Evolutionary conservation across 2,329 filamentous ascomycete species (phyloP).

Genomic region (Trichoderma koningii): DNA sequence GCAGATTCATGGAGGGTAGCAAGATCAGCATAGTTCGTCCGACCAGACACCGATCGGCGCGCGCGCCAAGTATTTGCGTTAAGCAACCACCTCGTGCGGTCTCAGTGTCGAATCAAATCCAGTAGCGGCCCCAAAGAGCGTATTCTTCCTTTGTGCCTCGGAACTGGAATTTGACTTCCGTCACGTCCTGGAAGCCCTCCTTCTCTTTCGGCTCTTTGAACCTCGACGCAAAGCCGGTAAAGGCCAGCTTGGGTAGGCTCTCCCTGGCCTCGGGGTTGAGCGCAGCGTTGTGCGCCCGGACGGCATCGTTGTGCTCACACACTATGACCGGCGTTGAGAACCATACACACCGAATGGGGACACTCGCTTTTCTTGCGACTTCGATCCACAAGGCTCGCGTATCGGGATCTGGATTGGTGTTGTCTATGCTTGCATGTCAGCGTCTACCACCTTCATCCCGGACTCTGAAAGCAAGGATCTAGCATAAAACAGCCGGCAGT

Average conservation of each 20-base stretch:
- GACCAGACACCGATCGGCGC: neutral
- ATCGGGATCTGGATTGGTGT: conserved; percentile 86
- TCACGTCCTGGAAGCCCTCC: conserved; percentile 85
- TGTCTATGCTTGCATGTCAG: conserved; percentile 60
- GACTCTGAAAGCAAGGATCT: neutral
- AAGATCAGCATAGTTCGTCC: neutral
- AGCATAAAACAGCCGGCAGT: neutral
- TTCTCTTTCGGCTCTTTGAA: conserved; percentile 70
- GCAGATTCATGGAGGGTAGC: neutral
- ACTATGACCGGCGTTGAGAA: conserved; percentile 73
- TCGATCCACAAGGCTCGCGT: conserved; percentile 77
- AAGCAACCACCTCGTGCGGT: neutral
- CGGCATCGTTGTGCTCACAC: conserved; percentile 83
- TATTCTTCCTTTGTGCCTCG: conserved; percentile 69
- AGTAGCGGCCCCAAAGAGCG: conserved; percentile 74
- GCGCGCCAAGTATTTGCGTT: neutral
- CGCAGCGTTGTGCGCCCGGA: conserved; percentile 69
- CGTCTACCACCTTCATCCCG: neutral
- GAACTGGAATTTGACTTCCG: conserved; percentile 74
- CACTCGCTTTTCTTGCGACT: conserved; percentile 67
- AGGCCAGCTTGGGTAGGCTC: conserved; percentile 76
- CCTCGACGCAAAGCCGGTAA: conserved; percentile 70
- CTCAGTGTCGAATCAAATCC: conserved; percentile 53
- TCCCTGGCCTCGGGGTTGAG: conserved; percentile 82
- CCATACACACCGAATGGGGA: conserved; percentile 82